These are phyloP conservation scores for Bolboschoenoplectus hybrid DNA, from an alignment of 202 grass and related monocot genomes.

Conservation along the genomic window DNA sequence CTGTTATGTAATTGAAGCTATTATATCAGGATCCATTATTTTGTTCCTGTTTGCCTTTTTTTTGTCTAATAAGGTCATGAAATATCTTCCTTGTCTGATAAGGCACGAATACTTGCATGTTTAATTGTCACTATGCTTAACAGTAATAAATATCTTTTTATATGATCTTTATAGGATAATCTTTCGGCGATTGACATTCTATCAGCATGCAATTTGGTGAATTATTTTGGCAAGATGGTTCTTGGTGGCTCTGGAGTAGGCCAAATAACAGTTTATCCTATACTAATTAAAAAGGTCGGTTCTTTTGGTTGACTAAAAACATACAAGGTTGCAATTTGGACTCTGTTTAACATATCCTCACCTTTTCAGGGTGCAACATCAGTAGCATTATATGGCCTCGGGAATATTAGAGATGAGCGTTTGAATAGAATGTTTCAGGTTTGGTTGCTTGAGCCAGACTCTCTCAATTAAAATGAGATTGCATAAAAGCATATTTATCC, in stretches of 20 bases:
- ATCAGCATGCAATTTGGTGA: slow-evolving; percentile 94
- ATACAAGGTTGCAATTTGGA: slow-evolving; percentile 1
- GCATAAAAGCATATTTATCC: not conserved
- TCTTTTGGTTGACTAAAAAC: slow-evolving; percentile 28
- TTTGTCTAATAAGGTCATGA: not conserved
- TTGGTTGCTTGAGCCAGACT: slow-evolving; percentile 16
- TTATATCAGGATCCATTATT: slow-evolving; percentile 19
- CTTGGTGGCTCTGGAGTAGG: slow-evolving; percentile 90
- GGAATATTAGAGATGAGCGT: slow-evolving; percentile 97
- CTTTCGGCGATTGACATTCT: slow-evolving; percentile 95
- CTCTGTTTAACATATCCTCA: slow-evolving; percentile 28
- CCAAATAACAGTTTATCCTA: slow-evolving; percentile 77
- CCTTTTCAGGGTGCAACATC: slow-evolving; percentile 78
- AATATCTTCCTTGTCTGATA: not conserved
- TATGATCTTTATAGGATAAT: slow-evolving; percentile 70
- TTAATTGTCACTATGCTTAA: slow-evolving; percentile 16
- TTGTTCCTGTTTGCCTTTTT: not conserved
- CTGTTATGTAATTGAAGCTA: not conserved
- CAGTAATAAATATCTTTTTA: slow-evolving; percentile 23
- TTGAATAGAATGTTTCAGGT: slow-evolving; percentile 99
- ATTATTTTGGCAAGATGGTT: slow-evolving; percentile 99
- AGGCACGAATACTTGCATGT: not conserved
- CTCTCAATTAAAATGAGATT: not conserved
- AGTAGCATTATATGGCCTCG: slow-evolving; percentile 84
- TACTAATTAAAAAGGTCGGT: slow-evolving; percentile 83